A percentile compares a stretch with the other conserved stretches of the same genome.
phyloP scores from a whole-genome alignment of 805 yeast genomes.

The Cephaloascus albidus region DNA sequence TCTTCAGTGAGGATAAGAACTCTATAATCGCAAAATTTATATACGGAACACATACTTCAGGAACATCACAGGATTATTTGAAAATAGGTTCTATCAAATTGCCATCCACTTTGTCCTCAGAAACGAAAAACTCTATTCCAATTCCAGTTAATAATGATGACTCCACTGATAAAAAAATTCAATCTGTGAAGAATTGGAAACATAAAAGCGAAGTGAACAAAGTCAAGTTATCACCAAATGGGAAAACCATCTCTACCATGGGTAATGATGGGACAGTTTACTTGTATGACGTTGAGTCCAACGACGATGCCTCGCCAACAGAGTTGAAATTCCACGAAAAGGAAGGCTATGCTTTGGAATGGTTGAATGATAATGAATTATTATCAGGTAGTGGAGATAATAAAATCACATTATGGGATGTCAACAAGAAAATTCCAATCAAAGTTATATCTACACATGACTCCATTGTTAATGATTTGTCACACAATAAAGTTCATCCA shows the following conservation, averaged over 20 bases:
- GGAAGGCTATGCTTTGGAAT: constrained; percentile 67
- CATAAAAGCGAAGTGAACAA: constrained; percentile 64
- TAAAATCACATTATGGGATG: constrained; percentile 66
- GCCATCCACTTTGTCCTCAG: constrained; percentile 41
- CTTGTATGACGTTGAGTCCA: constrained; percentile 22
- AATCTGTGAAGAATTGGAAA: constrained; percentile 37
- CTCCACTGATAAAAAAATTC: constrained; percentile 28
- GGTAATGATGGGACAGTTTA: constrained; percentile 43
- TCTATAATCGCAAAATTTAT: constrained; percentile 27
- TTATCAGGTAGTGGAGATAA: constrained; percentile 61
- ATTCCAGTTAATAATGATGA: constrained; percentile 14
- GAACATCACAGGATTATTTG: constrained; percentile 30
- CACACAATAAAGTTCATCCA: constrained; percentile 39
- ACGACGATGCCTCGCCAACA: constrained; percentile 5
- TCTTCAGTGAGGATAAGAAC: constrained; percentile 12
- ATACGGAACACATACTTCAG: constrained; percentile 38
- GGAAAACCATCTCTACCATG: constrained; percentile 43
- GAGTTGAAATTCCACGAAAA: constrained; percentile 45
- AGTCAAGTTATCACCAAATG: constrained; percentile 42
- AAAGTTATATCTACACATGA: constrained; percentile 39
- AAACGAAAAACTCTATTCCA: constrained; percentile 10
- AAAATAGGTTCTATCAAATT: constrained; percentile 32
- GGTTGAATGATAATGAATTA: constrained; percentile 45
- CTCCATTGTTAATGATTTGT: constrained; percentile 57
- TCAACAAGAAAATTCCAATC: constrained; percentile 33